These are phyloP conservation scores for Didymella pinodella DNA, from an alignment of 2,329 filamentous ascomycete genomes.

Conservation along the genomic window DNA sequence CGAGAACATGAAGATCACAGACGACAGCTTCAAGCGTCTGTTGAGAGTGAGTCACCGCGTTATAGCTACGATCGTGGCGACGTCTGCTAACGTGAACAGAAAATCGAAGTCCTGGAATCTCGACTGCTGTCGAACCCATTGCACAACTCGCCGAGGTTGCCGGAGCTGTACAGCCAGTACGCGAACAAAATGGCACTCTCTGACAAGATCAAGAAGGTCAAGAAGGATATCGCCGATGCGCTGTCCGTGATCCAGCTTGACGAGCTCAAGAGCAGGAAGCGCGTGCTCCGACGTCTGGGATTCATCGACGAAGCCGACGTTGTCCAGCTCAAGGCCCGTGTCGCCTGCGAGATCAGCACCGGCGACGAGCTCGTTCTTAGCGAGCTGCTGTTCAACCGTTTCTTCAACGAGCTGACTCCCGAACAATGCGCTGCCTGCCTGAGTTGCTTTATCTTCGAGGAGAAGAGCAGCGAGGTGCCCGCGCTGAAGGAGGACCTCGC, in stretches of 20 bases:
- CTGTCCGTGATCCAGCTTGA: constrained; percentile 92
- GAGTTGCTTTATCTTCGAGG: constrained; percentile 96
- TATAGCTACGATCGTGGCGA: too few species aligned
- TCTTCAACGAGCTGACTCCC: constrained; percentile 94
- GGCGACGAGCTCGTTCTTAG: constrained; percentile 93
- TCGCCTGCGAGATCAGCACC: constrained; percentile 96
- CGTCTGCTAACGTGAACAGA: constrained; percentile 58
- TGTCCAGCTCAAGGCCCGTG: constrained; percentile 94
- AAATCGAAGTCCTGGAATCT: constrained; percentile 96
- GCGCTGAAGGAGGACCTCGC: constrained; percentile 80
- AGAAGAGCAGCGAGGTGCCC: constrained; percentile 81
- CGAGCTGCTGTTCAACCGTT: constrained; percentile 93
- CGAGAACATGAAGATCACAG: constrained; percentile 93
- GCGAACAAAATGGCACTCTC: constrained; percentile 77
- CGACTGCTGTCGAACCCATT: constrained; percentile 87
- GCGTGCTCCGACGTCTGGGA: constrained; percentile 88
- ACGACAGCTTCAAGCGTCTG: constrained; percentile 92
- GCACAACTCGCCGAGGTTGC: constrained; percentile 85
- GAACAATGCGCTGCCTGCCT: constrained; percentile 87
- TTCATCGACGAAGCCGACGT: constrained; percentile 97
- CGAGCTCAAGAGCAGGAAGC: constrained; percentile 94
- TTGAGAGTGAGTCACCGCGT: constrained; percentile 62
- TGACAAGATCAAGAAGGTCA: constrained; percentile 84
- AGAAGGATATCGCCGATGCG: constrained; percentile 85
- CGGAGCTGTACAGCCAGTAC: constrained; percentile 87